These are phyloP conservation scores for Arabis alpina DNA, from an alignment of 345 rosid genomes.

Conservation along the genomic window DNA sequence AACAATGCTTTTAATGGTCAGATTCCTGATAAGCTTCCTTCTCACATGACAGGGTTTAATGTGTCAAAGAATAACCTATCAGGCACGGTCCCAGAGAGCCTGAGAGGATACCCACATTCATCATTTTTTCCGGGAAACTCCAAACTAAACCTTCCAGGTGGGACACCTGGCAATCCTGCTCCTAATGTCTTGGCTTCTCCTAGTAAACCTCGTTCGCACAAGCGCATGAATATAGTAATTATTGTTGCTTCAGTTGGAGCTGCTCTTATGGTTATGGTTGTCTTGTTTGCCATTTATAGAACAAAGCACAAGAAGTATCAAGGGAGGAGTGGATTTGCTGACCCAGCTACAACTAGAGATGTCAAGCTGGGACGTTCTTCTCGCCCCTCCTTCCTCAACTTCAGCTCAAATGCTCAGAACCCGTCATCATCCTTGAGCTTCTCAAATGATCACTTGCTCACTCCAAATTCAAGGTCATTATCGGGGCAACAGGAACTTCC, in stretches of 20 bases:
- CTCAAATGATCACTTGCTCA: constrained; percentile 90
- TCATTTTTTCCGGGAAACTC: constrained; percentile 82
- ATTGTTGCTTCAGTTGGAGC: constrained; percentile 75
- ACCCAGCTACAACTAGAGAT: constrained; percentile 52
- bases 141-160: constrained; percentile 49
- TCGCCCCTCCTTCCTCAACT: constrained; percentile 68
- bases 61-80: constrained; percentile 75
- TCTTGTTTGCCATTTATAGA: constrained; percentile 70
- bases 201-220: constrained; percentile 47
- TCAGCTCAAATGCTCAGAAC: constrained; percentile 59
- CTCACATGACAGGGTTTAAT: constrained; percentile 61
- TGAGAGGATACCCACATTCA: constrained; percentile 54
- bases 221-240: constrained; percentile 54
- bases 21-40: constrained; percentile 70
- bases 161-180: constrained; percentile 29
- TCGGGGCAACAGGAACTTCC: constrained; percentile 59
- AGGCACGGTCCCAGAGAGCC: constrained; percentile 64
- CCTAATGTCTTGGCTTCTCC: background rate
- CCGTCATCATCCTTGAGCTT: constrained; percentile 74
- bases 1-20: constrained; percentile 68
- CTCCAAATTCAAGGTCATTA: constrained; percentile 78
- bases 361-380: constrained; percentile 63
- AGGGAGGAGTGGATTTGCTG: constrained; percentile 58
- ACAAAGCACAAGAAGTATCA: constrained; percentile 62
- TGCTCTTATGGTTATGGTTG: constrained; percentile 64